Percentiles rank a stretch among this genome's conserved stretches.
Evolutionary conservation across 2,329 filamentous ascomycete genomes (phyloP).

Genomic region (Pseudopyricularia cyperi): DNA sequence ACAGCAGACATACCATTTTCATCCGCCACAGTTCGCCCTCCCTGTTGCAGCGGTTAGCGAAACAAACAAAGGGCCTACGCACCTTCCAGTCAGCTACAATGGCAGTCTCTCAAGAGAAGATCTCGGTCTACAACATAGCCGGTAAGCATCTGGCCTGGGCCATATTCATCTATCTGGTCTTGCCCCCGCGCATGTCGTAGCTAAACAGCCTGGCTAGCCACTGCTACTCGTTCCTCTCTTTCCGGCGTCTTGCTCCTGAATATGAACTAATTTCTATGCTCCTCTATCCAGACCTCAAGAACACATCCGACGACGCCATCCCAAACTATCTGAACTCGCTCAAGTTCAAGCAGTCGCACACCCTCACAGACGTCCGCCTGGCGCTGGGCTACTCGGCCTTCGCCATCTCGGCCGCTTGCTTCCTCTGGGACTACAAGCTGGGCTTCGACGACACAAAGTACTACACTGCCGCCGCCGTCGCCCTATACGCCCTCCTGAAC

Average conservation of each 20-base stretch:
- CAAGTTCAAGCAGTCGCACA: conserved; percentile 71
- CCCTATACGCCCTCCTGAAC: conserved; percentile 69
- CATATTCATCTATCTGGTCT: too few relatives aligned
- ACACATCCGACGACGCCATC: conserved; percentile 89
- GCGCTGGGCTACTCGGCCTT: conserved; percentile 75
- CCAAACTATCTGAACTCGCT: conserved; percentile 86
- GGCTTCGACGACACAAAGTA: conserved; percentile 79
- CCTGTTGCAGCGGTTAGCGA: too few relatives aligned
- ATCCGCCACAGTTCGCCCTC: too few relatives aligned
- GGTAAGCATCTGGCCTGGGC: conserved; percentile 36
- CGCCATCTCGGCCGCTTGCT: conserved; percentile 65
- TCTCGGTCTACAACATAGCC: conserved; percentile 54
- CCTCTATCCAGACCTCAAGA: conserved; percentile 66
- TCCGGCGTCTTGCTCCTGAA: not conserved
- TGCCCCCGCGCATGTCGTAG: not conserved
- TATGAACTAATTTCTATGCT: not conserved
- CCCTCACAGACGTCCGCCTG: conserved; percentile 69
- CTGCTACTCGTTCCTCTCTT: not conserved
- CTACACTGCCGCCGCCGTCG: conserved; percentile 69
- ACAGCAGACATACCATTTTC: too few relatives aligned
- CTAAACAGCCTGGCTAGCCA: not conserved
- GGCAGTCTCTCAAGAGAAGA: conserved; percentile 36
- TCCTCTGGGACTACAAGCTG: conserved; percentile 81
- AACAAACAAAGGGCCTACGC: too few relatives aligned
- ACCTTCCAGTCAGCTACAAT: conserved; percentile 13